Base-by-base conservation (phyloP, 179 eudicot genomes). In the Drosera spatulata region DNA sequence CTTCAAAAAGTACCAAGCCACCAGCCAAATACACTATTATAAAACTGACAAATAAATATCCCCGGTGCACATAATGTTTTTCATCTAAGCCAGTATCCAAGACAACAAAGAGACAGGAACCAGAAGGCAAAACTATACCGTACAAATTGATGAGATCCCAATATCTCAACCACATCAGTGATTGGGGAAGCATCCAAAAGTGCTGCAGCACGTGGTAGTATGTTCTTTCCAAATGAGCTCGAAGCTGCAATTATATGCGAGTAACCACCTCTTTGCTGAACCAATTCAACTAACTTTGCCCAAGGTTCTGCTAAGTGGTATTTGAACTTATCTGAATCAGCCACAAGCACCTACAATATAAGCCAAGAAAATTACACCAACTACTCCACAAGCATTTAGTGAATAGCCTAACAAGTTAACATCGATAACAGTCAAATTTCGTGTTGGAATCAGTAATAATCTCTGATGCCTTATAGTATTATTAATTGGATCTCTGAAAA, bases 121-220 rank as follows among this genome's bases (percentile, higher is more conserved):
- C 4, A 46, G 2, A 9, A 4, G 51, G 15, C n/a, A 5, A 63
- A 57, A 41, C 42, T 3, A 38, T 69, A 93, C 99, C 96, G 82
- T 66, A 93, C 82, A 80, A 88, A 93, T 59, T 81, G 83, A 71
- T 73, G 59, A 62, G 88, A 67, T 52, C 81, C 93, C 49, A 78
- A 78, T 63, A 93, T 74, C 60, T 69, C 75, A 41, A 68, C 76
- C 49, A 89, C 95, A 73, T 93, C 96, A 56, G 95, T 88, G 53
- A 93, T 68, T 54, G 99, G 99, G 76, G 99, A 86, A 72, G 89
- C 90, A 72, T 89, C 95, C 60, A 88, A 69, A 70, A 93, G 90
- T 60, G 99, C 95, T 73, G 99, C 95, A 33, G 93, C 95, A 67
- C 96, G 93, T 39, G 96, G 99, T 58, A 93, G 67, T 56, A 89